These are phyloP conservation scores for Psilocybe azurescens DNA, from an alignment of 768 basidiomycete genomes.

Conservation along the genomic window DNA sequence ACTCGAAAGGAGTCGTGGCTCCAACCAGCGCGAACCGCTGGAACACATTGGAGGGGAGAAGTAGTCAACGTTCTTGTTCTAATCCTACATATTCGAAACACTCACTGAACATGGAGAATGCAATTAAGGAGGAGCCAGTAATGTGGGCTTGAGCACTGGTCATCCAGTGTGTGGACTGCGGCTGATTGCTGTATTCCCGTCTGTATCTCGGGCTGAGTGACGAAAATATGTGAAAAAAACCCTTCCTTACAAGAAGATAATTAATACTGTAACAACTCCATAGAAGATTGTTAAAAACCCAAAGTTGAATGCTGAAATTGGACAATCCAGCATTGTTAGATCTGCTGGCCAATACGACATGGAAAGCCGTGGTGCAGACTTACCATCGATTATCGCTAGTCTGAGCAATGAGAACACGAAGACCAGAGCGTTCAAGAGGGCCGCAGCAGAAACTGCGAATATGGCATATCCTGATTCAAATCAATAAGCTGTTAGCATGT, in stretches of 20 bases:
- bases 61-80: conserved; percentile 1
- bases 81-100: background rate
- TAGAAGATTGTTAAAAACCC: conserved; percentile 7
- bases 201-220: background rate
- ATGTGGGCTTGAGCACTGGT: conserved; percentile 16
- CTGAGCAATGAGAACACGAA: conserved; percentile 8
- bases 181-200: conserved; percentile 9
- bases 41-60: background rate
- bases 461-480: conserved; percentile 6
- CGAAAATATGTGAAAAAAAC: background rate
- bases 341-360: no score
- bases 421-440: conserved; percentile 7
- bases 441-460: conserved; percentile 9
- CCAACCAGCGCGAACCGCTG: background rate
- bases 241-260: conserved; percentile 8
- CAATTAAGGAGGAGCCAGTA: conserved; percentile 8
- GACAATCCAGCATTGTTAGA: background rate
- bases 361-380: background rate
- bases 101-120: conserved; percentile 16
- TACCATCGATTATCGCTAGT: conserved; percentile 11
- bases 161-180: conserved; percentile 14
- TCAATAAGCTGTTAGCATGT: no score
- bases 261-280: conserved; percentile 5
- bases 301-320: conserved; percentile 7
- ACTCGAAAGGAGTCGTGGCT: background rate